Evolutionary conservation across 2,329 filamentous ascomycete genomes (phyloP).

Genomic region (Xylariaceae sp.): DNA sequence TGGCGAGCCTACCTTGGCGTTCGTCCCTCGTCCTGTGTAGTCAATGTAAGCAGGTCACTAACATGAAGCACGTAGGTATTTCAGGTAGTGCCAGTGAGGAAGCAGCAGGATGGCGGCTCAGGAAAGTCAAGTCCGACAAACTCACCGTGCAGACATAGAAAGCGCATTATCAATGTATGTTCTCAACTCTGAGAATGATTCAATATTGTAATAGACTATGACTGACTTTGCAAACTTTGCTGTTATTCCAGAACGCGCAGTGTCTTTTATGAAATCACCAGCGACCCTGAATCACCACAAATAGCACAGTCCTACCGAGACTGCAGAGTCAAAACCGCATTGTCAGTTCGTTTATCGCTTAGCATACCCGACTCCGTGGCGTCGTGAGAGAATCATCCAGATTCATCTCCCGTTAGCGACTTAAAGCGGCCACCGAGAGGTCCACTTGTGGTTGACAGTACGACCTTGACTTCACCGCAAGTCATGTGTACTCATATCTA

Average conservation of each 20-base stretch:
- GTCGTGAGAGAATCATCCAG: background rate
- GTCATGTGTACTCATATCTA: too few species aligned
- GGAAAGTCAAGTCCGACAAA: background rate
- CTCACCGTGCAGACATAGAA: slow-evolving; percentile 17
- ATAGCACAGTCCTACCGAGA: too few species aligned
- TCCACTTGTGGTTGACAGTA: background rate
- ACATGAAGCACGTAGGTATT: too few species aligned
- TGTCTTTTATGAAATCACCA: too few species aligned
- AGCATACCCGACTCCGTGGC: background rate
- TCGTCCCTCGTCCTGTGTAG: slow-evolving; percentile 19
- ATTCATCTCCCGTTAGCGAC: background rate
- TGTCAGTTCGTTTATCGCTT: background rate
- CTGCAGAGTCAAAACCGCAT: too few species aligned
- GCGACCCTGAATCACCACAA: background rate
- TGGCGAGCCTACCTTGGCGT: slow-evolving; percentile 14
- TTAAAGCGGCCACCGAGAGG: background rate
- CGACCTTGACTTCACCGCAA: too few species aligned
- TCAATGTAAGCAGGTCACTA: slow-evolving; percentile 13
- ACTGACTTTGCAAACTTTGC: too few species aligned
- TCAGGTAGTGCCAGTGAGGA: too few species aligned
- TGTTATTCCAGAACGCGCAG: too few species aligned
- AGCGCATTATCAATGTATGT: slow-evolving; percentile 18
- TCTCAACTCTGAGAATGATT: too few species aligned
- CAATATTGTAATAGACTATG: too few species aligned
- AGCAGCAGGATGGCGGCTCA: too few species aligned